Conservation (phyloP, 805 yeast genomes). For the Pichia scutulata region DNA sequence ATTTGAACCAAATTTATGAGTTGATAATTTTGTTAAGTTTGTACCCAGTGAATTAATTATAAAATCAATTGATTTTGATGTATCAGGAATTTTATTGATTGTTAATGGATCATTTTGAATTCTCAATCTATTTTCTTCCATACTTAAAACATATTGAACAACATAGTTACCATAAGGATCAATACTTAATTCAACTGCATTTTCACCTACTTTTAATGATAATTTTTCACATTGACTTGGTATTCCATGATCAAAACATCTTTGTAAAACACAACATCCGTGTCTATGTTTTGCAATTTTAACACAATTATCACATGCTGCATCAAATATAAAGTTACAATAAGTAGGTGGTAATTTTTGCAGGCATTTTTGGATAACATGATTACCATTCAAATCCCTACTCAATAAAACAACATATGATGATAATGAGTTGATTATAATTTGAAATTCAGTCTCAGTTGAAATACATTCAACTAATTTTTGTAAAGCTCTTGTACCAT, state of each 20-base stretch:
- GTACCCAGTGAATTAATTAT: conserved; percentile 25
- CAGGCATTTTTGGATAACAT: conserved; percentile 88
- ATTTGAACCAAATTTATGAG: conserved; percentile 55
- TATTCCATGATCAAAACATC: conserved; percentile 88
- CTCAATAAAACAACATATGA: conserved; percentile 73
- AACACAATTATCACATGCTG: conserved; percentile 64
- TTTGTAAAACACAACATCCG: conserved; percentile 94
- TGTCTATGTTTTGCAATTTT: conserved; percentile 92
- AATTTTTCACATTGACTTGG: conserved; percentile 59
- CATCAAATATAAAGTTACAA: conserved; percentile 83
- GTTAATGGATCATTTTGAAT: conserved; percentile 22
- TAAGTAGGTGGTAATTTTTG: conserved; percentile 62
- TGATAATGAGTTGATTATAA: conserved; percentile 31
- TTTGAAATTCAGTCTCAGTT: conserved; percentile 61
- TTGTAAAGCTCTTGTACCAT: conserved; percentile 94
- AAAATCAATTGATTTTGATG: conserved; percentile 23
- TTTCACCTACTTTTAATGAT: conserved; percentile 57
- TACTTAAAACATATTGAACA: conserved; percentile 74
- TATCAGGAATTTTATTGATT: conserved; percentile 21
- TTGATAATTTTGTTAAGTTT: conserved; percentile 34
- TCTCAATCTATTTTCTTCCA: conserved; percentile 30
- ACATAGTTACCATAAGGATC: conserved; percentile 98
- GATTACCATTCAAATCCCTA: conserved; percentile 92
- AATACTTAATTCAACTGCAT: conserved; percentile 62
- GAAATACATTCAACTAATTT: conserved; percentile 78